Evolutionary conservation across 2,329 filamentous ascomycete species (phyloP).

Genomic region (Chaetomium sp.): DNA sequence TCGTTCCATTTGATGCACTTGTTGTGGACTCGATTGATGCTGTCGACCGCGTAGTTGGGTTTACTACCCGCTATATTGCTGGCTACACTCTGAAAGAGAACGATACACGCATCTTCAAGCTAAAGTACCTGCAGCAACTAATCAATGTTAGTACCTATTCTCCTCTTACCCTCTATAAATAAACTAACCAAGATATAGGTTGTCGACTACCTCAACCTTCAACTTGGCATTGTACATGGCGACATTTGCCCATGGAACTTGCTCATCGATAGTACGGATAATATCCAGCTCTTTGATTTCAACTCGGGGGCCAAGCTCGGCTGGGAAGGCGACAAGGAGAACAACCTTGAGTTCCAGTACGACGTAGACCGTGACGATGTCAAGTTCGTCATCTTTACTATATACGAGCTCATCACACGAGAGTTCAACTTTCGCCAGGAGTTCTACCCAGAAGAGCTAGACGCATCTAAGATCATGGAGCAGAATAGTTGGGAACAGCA

Average conservation of each 20-base stretch:
- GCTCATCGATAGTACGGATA: slow-evolving; percentile 27
- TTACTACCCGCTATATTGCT: slow-evolving; percentile 44
- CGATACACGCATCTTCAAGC: slow-evolving; percentile 22
- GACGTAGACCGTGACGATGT: slow-evolving; percentile 15
- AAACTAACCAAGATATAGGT: slow-evolving; percentile 6
- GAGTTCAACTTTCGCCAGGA: slow-evolving; percentile 36
- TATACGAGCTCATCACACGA: slow-evolving; percentile 43
- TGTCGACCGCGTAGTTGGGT: slow-evolving; percentile 40
- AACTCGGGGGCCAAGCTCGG: slow-evolving; percentile 23
- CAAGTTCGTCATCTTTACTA: slow-evolving; percentile 38
- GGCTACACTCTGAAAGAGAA: slow-evolving; percentile 23
- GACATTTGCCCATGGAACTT: slow-evolving; percentile 27
- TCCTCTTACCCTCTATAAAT: neutral
- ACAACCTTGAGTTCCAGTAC: neutral
- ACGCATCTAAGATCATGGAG: neutral
- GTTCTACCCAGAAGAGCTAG: neutral
- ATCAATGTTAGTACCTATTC: slow-evolving; percentile 7
- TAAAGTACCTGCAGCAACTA: slow-evolving; percentile 28
- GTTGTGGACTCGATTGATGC: slow-evolving; percentile 39
- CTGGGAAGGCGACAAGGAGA: neutral
- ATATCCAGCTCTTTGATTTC: slow-evolving; percentile 28
- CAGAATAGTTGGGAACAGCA: slow-evolving; percentile 39
- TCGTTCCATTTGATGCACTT: slow-evolving; percentile 42
- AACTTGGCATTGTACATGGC: slow-evolving; percentile 26
- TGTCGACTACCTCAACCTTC: slow-evolving; percentile 28